A percentile compares a stretch with the other conserved stretches of the same genome.
phyloP scores from a whole-genome alignment of 2,329 filamentous ascomycete genomes.

The Xylaria sp. region DNA sequence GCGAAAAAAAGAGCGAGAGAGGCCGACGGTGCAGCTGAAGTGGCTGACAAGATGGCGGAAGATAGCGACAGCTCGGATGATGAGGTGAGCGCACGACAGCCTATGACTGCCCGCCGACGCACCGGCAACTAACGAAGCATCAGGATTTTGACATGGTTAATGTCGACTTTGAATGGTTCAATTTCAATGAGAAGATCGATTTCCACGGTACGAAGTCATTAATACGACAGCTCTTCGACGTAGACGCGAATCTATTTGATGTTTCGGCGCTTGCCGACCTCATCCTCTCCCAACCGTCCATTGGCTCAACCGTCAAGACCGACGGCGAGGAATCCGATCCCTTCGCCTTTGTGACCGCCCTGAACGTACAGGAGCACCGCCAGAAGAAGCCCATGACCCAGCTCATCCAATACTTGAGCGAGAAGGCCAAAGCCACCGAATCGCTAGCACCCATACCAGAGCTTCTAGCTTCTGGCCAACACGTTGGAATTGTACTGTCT shows the following conservation, averaged over 20 bases:
- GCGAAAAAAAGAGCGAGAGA: conserved; percentile 59
- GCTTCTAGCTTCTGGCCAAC: conserved; percentile 62
- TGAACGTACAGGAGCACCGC: conserved; percentile 82
- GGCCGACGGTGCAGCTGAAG: conserved; percentile 51
- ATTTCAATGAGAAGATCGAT: conserved; percentile 85
- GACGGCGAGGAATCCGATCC: conserved; percentile 92
- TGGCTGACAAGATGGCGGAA: conserved; percentile 55
- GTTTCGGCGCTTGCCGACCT: conserved; percentile 85
- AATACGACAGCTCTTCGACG: conserved; percentile 88
- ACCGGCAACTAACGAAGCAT: conserved; percentile 23
- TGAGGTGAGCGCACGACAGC: conserved; percentile 45
- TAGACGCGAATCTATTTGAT: conserved; percentile 84
- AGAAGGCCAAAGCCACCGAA: conserved; percentile 58
- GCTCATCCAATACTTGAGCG: conserved; percentile 72
- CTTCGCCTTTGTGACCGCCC: conserved; percentile 87
- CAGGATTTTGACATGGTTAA: conserved; percentile 91
- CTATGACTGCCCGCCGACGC: not conserved
- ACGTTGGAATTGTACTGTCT: conserved; percentile 85
- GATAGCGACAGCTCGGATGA: conserved; percentile 57
- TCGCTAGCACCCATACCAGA: conserved; percentile 61
- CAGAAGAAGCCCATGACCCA: conserved; percentile 74
- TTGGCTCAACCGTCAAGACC: conserved; percentile 97
- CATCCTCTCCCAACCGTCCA: conserved; percentile 81
- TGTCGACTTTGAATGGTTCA: conserved; percentile 99
- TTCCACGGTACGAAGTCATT: conserved; percentile 94